Evolutionary conservation across 2,329 filamentous ascomycete species (phyloP).

Genomic region (Aspergillus niger): DNA sequence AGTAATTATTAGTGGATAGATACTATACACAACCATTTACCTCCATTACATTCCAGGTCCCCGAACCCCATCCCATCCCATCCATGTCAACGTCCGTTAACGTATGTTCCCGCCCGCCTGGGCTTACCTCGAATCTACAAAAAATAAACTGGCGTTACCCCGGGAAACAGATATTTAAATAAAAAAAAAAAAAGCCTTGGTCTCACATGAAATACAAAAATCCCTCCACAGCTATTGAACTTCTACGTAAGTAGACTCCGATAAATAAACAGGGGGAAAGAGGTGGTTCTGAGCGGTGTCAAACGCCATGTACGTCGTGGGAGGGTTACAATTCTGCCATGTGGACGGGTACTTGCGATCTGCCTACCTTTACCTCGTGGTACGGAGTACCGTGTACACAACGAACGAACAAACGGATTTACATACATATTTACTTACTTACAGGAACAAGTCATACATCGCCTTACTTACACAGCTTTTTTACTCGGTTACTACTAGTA

Average conservation of each 20-base stretch:
- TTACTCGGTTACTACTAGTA: no score
- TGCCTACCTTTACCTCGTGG: conserved; percentile 22
- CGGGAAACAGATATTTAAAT: background rate
- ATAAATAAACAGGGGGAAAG: background rate
- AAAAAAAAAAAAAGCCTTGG: background rate
- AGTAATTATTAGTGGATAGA: background rate
- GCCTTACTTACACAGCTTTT: background rate
- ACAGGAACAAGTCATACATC: background rate
- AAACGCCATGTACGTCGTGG: conserved; percentile 16
- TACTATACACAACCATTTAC: background rate
- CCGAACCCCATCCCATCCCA: background rate
- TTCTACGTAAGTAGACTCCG: background rate
- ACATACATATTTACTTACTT: conserved; percentile 10
- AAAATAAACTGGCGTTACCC: background rate
- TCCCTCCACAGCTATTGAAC: no score
- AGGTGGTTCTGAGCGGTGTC: background rate
- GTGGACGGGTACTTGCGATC: conserved; percentile 27
- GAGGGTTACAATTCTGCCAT: conserved; percentile 24
- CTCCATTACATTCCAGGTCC: background rate
- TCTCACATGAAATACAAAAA: background rate
- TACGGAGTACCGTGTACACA: conserved; percentile 17
- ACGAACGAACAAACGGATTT: conserved; percentile 11
- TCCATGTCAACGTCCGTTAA: background rate
- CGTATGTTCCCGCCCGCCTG: background rate
- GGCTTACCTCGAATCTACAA: background rate